Base-by-base conservation (phyloP, 169 alveolate genomes). In the Perkinsus marinus region DNA sequence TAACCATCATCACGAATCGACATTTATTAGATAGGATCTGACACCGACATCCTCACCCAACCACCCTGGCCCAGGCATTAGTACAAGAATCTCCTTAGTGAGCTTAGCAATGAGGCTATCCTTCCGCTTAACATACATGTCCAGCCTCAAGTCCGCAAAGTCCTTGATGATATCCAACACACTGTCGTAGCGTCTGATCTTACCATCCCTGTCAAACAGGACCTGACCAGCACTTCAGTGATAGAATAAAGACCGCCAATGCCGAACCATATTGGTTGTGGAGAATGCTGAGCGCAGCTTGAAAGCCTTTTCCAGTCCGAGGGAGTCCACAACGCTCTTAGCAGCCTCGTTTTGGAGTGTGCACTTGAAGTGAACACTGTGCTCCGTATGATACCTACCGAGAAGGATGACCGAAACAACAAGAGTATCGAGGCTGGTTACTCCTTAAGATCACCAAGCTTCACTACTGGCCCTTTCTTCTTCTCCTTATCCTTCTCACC, bases 221-320 rank as follows among this genome's bases (percentile, higher is more conserved):
- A 98, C 98, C 98, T 97, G 97, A 97, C 98, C 98, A 39, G 97
- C 97, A 38, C 97, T 96, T 39, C 98, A 94, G 90, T 98, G 89
- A 26, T 97, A 93, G 93, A 96, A 43, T 36, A 90, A 91, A 38
- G 37, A 34, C 39, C 79, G 26, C 79, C 36, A 13, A 2, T 26
- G 22, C 3, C 79, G 5, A 7, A 57, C 79, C 79, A 57, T 57
- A 30, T 57, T 57, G 26, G 79, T 57, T 2, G 79, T 57, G 22
- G 79, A 57, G 79, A 57, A 57, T 19, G 79, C 91, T 36, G 96
- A 95, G 90, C 96, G 94, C 89, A 98, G 96, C 93, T 97, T 98
- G 94, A 98, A 98, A 43, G 97, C 96, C 95, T 98, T 98, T 91
- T 97, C 98, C 68, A 98, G 94, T 68, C 98, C 98, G 90, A 95